A percentile compares a stretch with the other conserved stretches of the same genome.
Evolutionary conservation across 768 basidiomycete species (phyloP).

Genomic region (Dentipellis sp.): DNA sequence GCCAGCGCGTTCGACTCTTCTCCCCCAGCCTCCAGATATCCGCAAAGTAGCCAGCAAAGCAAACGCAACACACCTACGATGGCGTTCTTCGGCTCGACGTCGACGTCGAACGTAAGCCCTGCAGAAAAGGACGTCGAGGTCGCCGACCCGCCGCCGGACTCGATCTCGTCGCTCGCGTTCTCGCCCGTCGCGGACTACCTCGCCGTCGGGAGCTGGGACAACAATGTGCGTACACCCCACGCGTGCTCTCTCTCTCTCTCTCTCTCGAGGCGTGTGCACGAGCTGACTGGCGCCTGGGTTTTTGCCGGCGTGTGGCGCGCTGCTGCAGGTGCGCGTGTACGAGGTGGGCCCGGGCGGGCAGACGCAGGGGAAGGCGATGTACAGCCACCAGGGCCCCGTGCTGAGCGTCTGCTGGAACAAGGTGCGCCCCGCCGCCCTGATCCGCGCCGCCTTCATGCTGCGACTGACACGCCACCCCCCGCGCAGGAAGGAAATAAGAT

Average conservation of each 20-base stretch:
- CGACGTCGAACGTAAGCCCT: slow-evolving; percentile 27
- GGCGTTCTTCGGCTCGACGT: slow-evolving; percentile 34
- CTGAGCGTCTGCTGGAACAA: slow-evolving; percentile 88
- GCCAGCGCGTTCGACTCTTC: too few species aligned
- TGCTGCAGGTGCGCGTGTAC: slow-evolving; percentile 75
- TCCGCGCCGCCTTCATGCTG: not conserved
- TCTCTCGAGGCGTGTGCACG: slow-evolving; percentile 7
- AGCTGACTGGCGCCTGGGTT: not conserved
- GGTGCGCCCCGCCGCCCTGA: slow-evolving; percentile 32
- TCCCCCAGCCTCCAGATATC: too few species aligned
- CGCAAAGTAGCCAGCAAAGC: too few species aligned
- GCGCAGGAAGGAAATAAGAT: slow-evolving; percentile 81
- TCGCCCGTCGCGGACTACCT: slow-evolving; percentile 82
- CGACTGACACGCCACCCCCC: slow-evolving; percentile 5
- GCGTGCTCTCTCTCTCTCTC: not conserved
- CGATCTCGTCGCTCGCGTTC: slow-evolving; percentile 79
- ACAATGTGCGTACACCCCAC: slow-evolving; percentile 47
- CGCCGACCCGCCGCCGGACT: slow-evolving; percentile 73
- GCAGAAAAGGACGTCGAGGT: slow-evolving; percentile 78
- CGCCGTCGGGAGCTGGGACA: slow-evolving; percentile 92
- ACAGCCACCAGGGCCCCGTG: slow-evolving; percentile 84
- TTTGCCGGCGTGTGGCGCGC: not conserved
- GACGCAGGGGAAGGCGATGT: slow-evolving; percentile 85
- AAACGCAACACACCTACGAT: slow-evolving; percentile 15
- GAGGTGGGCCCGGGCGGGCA: slow-evolving; percentile 76